phyloP scores from a whole-genome alignment of 1,284 basidiomycete species.

The Ganoderma meredithae region DNA sequence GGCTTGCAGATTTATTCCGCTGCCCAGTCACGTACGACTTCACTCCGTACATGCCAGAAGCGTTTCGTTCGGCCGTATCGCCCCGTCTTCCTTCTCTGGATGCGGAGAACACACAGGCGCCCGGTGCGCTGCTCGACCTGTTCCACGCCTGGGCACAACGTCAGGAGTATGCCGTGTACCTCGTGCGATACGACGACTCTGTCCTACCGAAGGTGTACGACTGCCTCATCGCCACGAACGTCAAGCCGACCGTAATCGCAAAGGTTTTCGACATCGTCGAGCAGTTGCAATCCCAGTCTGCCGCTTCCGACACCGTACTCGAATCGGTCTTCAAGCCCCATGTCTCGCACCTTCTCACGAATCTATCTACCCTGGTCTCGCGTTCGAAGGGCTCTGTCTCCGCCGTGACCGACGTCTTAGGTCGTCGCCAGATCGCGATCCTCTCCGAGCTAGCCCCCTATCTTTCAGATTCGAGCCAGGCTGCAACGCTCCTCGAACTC shows the following conservation, averaged over 20 bases:
- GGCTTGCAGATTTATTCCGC: slow-evolving; percentile 90
- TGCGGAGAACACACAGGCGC: slow-evolving; percentile 91
- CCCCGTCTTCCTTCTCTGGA: slow-evolving; percentile 83
- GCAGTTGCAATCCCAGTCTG: slow-evolving; percentile 67
- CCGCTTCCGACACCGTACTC: slow-evolving; percentile 57
- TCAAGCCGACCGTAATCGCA: slow-evolving; percentile 86
- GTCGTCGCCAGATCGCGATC: slow-evolving; percentile 85
- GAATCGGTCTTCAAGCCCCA: slow-evolving; percentile 77
- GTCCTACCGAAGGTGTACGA: slow-evolving; percentile 83
- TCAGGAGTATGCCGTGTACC: slow-evolving; percentile 62
- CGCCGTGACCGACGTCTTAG: slow-evolving; percentile 73
- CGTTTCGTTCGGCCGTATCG: slow-evolving; percentile 81
- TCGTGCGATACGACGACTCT: slow-evolving; percentile 75
- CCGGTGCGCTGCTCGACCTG: slow-evolving; percentile 89
- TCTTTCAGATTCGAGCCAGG: slow-evolving; percentile 76
- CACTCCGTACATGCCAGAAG: slow-evolving; percentile 68
- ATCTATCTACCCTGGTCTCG: slow-evolving; percentile 78
- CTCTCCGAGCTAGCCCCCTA: slow-evolving; percentile 85
- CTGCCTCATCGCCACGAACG: slow-evolving; percentile 83
- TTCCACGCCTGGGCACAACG: slow-evolving; percentile 83
- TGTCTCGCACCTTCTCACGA: slow-evolving; percentile 78
- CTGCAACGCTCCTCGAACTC: slow-evolving; percentile 75
- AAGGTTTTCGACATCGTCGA: slow-evolving; percentile 91
- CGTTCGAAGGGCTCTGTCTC: slow-evolving; percentile 60
- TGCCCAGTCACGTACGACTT: slow-evolving; percentile 80